Evolutionary conservation across 257 asterid genomes (phyloP).

Genomic region (Euphrasia confusa): DNA sequence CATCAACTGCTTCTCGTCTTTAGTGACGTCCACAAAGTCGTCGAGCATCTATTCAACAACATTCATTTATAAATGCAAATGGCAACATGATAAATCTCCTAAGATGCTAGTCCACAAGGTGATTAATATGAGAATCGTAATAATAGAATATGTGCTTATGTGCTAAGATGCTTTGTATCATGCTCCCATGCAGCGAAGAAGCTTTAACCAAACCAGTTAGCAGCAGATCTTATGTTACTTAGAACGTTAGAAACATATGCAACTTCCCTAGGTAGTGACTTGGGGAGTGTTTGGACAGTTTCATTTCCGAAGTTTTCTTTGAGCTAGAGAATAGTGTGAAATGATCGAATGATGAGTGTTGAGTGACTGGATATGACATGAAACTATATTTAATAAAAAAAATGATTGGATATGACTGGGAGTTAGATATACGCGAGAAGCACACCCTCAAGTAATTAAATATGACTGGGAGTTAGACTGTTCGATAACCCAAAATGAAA

Average conservation of each 20-base stretch:
- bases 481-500: constrained; percentile 17
- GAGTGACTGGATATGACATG: too few species aligned
- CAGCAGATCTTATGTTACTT: background rate
- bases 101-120: constrained; percentile 17
- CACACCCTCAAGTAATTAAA: too few species aligned
- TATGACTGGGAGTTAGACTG: too few species aligned
- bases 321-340: too few species aligned
- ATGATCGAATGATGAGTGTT: too few species aligned
- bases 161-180: background rate
- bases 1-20: constrained; percentile 92
- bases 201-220: background rate
- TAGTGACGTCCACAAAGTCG: constrained; percentile 95
- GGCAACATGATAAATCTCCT: constrained; percentile 21
- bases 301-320: too few species aligned
- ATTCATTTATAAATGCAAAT: constrained; percentile 7
- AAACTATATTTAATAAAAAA: too few species aligned
- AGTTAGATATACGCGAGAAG: too few species aligned
- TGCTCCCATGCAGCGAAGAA: constrained; percentile 17
- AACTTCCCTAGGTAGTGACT: background rate
- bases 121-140: constrained; percentile 8
- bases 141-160: constrained; percentile 1
- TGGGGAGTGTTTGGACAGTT: too few species aligned
- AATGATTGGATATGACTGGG: too few species aligned
- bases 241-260: background rate
- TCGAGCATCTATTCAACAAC: constrained; percentile 82